A percentile compares a stretch with the other conserved stretches of the same genome.
Evolutionary conservation across 306 rosid genomes (phyloP).

Genomic region (Acmispon strigosus): DNA sequence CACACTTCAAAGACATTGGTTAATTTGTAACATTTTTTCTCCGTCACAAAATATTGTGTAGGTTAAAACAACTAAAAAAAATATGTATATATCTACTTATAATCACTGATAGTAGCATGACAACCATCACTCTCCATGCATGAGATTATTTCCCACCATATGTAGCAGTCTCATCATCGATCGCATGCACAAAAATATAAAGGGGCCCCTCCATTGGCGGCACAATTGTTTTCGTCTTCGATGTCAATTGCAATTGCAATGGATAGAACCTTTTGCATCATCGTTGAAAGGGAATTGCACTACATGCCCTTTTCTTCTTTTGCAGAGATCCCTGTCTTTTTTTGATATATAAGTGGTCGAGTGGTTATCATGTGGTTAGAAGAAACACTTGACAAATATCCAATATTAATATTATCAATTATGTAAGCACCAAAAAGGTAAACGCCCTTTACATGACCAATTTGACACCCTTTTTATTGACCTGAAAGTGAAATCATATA

Average conservation of each 20-base stretch:
- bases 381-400: not conserved
- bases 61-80: too few relatives aligned
- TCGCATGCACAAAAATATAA: not conserved
- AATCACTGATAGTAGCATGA: not conserved
- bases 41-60: too few relatives aligned
- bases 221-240: not conserved
- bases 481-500: constrained; percentile 12
- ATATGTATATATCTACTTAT: too few relatives aligned
- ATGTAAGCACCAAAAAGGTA: constrained; percentile 8
- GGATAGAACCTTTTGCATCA: constrained; percentile 5
- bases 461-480: constrained; percentile 6
- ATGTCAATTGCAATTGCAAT: not conserved
- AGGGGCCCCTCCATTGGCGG: constrained; percentile 12
- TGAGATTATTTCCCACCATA: constrained; percentile 8
- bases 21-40: too few relatives aligned
- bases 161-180: not conserved
- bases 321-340: not conserved
- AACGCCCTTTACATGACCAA: constrained; percentile 16
- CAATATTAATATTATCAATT: not conserved
- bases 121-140: constrained; percentile 7
- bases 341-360: not conserved
- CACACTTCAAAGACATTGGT: too few relatives aligned
- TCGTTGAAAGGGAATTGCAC: constrained; percentile 19
- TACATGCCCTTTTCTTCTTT: constrained; percentile 11
- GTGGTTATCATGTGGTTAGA: constrained; percentile 8